Base-by-base conservation (phyloP, 768 basidiomycete genomes). In the Boletus patriciae region DNA sequence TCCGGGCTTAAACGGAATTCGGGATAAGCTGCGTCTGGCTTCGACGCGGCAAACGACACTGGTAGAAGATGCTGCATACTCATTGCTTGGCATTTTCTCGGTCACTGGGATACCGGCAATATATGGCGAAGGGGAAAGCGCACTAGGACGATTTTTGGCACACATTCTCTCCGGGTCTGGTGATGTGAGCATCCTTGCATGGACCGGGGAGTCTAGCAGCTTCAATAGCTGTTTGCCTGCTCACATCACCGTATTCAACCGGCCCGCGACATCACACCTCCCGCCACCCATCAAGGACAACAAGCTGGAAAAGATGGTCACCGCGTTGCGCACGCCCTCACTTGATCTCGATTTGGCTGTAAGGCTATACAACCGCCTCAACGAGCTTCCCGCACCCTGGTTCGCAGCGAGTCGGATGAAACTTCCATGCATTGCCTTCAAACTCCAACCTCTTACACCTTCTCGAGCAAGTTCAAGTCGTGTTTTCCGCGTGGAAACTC, bases 201-300 rank as follows among this genome's bases (percentile, higher is more conserved):
- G 55, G 55, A 52, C 16, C 9, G 55, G 55, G 37, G 18, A 34
- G 23, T 31, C 55, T 0, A 38, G 38, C 31, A 25, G n/a, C 6
- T 46, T 33, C 37, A 57, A 57, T 33, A 57, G 50, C 7, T 57
- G 50, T 21, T 31, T 57, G 15, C 55, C 50, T n/a, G 31, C 34
- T 40, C 29, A 19, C 15, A 52, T 57, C 21, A 25, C 29, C 1
- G 53, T 33, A 21, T 57, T 40, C 37, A 33, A n/a, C 19, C 36
- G 16, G 3, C 9, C n/a, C 7, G 36, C 43, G 6, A 33, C 38
- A 2, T 11, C 52, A 16, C 21, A 36, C 25, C 18, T 52, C 9
- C 48, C 46, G 0, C 33, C 0, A 1, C 29, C 16, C 3, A 2
- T 58, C 33, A 27, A 34, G 11, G 12, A 34, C 13, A 25, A 3